phyloP scores from a whole-genome alignment of 345 rosid species.

The Salix dunnii region DNA sequence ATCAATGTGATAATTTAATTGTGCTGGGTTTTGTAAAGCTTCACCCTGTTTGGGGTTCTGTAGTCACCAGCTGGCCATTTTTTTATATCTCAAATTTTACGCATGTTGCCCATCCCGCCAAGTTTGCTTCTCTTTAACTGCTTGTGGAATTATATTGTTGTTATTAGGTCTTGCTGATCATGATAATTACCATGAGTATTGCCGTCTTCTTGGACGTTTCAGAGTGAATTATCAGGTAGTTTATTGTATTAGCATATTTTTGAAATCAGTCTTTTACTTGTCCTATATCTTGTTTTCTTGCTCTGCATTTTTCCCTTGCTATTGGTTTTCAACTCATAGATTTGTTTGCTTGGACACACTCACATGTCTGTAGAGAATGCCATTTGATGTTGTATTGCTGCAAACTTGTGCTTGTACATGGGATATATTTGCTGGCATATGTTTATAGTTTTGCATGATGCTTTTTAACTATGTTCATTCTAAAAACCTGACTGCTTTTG shows the following conservation, averaged over 20 bases:
- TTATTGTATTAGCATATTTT: constrained; percentile 1
- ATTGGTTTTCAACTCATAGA: constrained; percentile 1
- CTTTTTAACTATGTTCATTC: constrained; percentile 13
- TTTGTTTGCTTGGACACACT: not conserved
- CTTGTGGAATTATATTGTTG: constrained; percentile 12
- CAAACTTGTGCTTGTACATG: not conserved
- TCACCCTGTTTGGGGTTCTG: not conserved
- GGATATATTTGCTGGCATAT: not conserved
- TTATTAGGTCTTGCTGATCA: constrained; percentile 96
- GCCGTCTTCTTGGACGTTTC: constrained; percentile 98
- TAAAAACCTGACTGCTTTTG: constrained; percentile 10
- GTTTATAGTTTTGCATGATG: not conserved
- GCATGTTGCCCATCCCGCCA: not conserved
- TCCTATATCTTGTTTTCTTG: not conserved
- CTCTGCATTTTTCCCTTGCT: not conserved
- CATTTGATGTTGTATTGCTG: not conserved
- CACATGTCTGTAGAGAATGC: not conserved
- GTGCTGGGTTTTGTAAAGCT: not conserved
- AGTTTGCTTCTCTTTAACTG: not conserved
- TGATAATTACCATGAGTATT: constrained; percentile 97
- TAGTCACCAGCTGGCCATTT: not conserved
- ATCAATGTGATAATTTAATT: not conserved
- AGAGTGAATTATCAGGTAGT: constrained; percentile 89
- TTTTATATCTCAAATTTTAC: not conserved
- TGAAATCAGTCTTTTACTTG: not conserved